Evolutionary conservation across 2,329 filamentous ascomycete genomes (phyloP).

Genomic region (Microsporum canis): DNA sequence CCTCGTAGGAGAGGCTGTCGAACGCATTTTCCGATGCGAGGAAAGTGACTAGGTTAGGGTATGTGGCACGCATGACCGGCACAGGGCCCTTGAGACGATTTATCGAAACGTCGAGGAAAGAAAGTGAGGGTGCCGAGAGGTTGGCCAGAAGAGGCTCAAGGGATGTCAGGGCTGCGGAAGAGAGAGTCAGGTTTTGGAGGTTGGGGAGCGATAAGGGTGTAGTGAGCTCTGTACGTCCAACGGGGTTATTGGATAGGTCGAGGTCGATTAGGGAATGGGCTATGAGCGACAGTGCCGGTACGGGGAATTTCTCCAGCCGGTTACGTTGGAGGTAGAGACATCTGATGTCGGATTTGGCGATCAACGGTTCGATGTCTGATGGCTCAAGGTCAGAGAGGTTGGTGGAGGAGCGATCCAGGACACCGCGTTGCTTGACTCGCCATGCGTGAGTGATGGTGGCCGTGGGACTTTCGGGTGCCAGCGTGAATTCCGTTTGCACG

Average conservation of each 20-base stretch:
- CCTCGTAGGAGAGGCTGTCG: conserved; percentile 57
- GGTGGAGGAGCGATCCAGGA: conserved; percentile 60
- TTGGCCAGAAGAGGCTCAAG: conserved; percentile 54
- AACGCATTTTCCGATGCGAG: conserved; percentile 72
- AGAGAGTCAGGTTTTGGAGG: conserved; percentile 65
- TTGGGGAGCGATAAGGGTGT: conserved; percentile 58
- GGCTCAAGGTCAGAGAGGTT: conserved; percentile 46
- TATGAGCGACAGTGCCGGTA: conserved; percentile 56
- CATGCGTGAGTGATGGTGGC: conserved; percentile 21
- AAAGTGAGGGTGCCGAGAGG: conserved; percentile 62
- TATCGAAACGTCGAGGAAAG: conserved; percentile 67
- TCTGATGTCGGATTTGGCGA: conserved; percentile 36
- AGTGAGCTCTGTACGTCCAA: conserved; percentile 49
- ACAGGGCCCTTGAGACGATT: conserved; percentile 64
- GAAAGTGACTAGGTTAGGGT: conserved; percentile 59
- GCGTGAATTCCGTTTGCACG: conserved; percentile 31
- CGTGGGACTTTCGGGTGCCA: conserved; percentile 35
- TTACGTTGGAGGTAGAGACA: conserved; percentile 67
- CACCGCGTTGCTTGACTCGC: conserved; percentile 30
- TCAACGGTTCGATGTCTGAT: conserved; percentile 37
- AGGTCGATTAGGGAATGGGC: conserved; percentile 58
- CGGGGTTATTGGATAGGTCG: conserved; percentile 63
- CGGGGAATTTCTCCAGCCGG: conserved; percentile 57
- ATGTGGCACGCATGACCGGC: conserved; percentile 54
- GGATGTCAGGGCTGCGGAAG: conserved; percentile 60